A percentile compares a stretch with the other conserved stretches of the same genome.
phyloP scores from a whole-genome alignment of 345 rosid genomes.

The Excoecaria cochinchinensis region DNA sequence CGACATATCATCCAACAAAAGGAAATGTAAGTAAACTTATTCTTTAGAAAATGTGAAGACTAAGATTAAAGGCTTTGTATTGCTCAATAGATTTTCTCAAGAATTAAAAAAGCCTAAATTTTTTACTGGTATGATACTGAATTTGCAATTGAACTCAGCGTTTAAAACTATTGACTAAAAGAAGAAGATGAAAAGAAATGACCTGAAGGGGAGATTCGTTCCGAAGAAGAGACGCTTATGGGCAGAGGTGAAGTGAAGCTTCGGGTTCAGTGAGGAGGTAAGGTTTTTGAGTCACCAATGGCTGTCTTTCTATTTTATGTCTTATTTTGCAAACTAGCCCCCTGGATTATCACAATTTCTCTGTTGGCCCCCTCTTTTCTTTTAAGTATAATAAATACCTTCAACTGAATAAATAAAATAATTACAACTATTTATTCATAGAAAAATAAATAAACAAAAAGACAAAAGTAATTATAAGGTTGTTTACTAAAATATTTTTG shows the following conservation, averaged over 20 bases:
- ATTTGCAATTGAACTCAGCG: neutral
- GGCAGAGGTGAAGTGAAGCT: neutral
- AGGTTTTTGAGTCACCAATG: neutral
- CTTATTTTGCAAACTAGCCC: too few species aligned
- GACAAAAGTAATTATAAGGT: too few species aligned
- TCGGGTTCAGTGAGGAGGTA: neutral
- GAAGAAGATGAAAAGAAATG: neutral
- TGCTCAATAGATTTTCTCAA: neutral
- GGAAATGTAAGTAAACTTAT: neutral
- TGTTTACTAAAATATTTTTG: too few species aligned
- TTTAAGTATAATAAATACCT: too few species aligned
- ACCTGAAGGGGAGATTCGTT: neutral
- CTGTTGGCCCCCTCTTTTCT: too few species aligned
- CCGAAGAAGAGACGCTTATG: neutral
- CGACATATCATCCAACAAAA: neutral
- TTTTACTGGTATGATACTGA: neutral
- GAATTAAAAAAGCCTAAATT: neutral
- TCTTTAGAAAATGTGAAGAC: neutral
- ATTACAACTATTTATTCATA: too few species aligned
- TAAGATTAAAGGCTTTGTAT: neutral
- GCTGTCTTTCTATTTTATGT: too few species aligned
- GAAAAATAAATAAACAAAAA: too few species aligned
- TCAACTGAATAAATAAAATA: too few species aligned
- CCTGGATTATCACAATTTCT: too few species aligned
- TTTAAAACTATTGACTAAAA: neutral